Conservation (phyloP, 345 rosid genomes). For the Hypericum perforatum region DNA sequence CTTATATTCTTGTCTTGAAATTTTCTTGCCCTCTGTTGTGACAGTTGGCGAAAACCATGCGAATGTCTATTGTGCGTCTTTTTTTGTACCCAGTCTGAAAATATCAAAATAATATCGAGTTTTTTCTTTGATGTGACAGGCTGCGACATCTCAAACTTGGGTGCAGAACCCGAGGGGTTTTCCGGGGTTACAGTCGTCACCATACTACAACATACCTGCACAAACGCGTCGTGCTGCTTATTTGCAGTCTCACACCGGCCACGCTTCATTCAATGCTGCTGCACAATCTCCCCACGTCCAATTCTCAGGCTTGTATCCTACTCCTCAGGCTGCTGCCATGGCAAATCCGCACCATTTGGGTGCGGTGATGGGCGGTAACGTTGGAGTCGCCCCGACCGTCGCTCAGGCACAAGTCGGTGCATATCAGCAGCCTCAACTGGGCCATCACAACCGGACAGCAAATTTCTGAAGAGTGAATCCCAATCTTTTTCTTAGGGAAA, state of each 20-base stretch:
- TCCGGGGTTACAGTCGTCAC: slow-evolving; percentile 55
- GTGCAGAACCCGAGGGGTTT: slow-evolving; percentile 75
- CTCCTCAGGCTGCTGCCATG: slow-evolving; percentile 64
- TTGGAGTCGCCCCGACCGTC: slow-evolving; percentile 63
- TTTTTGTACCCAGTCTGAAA: neutral
- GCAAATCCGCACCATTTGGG: slow-evolving; percentile 67
- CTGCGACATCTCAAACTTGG: slow-evolving; percentile 88
- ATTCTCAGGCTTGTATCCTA: slow-evolving; percentile 66
- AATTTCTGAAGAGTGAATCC: slow-evolving; percentile 46
- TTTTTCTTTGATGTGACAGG: slow-evolving; percentile 29
- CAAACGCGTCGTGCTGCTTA: slow-evolving; percentile 78
- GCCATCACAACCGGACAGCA: slow-evolving; percentile 83
- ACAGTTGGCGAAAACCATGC: neutral
- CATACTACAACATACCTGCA: slow-evolving; percentile 71
- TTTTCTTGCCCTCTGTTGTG: no score
- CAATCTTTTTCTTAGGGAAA: no score
- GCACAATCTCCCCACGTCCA: slow-evolving; percentile 91
- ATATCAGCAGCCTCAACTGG: slow-evolving; percentile 83
- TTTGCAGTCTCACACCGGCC: slow-evolving; percentile 65
- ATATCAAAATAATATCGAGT: neutral
- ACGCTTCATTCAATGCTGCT: slow-evolving; percentile 71
- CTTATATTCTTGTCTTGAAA: no score
- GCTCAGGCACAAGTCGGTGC: slow-evolving; percentile 76
- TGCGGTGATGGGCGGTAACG: slow-evolving; percentile 67
- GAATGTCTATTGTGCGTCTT: no score